These are phyloP conservation scores for Ceratocystis lukuohia DNA, from an alignment of 2,329 filamentous ascomycete genomes.

Conservation along the genomic window DNA sequence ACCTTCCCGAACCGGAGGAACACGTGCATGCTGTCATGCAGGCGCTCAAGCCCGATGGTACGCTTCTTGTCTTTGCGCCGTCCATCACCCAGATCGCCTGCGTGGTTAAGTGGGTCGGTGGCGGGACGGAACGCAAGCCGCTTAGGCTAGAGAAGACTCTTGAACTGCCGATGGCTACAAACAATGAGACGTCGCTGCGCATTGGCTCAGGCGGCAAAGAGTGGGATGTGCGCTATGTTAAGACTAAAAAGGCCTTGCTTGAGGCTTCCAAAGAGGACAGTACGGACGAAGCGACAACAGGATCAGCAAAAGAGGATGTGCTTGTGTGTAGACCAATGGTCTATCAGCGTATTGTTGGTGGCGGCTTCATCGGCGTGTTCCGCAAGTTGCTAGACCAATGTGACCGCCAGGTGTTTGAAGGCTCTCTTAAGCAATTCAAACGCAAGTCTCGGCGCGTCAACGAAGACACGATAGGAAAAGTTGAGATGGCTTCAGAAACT, in stretches of 20 bases:
- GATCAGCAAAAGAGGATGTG: constrained; percentile 22
- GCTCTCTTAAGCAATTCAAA: constrained; percentile 2
- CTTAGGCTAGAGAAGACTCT: constrained; percentile 43
- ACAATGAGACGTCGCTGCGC: constrained; percentile 32
- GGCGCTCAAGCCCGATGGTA: constrained; percentile 50
- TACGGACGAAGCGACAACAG: constrained; percentile 16
- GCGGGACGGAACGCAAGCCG: constrained; percentile 20
- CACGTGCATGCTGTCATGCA: constrained; percentile 34
- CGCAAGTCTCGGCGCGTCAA: background rate
- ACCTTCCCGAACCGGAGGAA: constrained; percentile 52
- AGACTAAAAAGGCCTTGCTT: constrained; percentile 16
- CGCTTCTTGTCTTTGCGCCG: constrained; percentile 59
- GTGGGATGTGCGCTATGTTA: constrained; percentile 48
- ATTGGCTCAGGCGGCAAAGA: constrained; percentile 38
- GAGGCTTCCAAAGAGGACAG: constrained; percentile 23
- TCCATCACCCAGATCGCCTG: constrained; percentile 65
- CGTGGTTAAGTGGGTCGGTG: constrained; percentile 36
- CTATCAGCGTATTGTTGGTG: constrained; percentile 29
- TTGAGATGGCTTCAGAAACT: background rate
- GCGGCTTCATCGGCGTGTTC: constrained; percentile 31
- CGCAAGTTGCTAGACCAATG: constrained; percentile 25
- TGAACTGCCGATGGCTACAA: constrained; percentile 38
- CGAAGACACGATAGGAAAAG: background rate
- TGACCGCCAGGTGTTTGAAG: constrained; percentile 10
- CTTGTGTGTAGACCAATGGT: constrained; percentile 33